Evolutionary conservation across 148 eudicot species (phyloP).

Genomic region (Selenicereus undatus): DNA sequence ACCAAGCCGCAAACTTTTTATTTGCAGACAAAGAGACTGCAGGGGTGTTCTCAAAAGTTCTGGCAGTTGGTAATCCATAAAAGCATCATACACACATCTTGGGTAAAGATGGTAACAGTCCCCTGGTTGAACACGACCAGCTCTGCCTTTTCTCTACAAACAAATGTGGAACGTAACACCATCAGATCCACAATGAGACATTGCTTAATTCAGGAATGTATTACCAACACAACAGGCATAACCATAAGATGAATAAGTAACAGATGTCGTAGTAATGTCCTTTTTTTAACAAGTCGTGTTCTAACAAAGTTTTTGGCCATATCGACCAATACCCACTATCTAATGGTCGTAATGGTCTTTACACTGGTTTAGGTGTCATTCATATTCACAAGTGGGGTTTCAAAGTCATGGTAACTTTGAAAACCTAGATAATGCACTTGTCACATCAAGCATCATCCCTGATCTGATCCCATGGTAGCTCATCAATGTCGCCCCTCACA

Average conservation of each 20-base stretch:
- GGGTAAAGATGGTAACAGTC: conserved; percentile 97
- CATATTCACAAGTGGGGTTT: not conserved
- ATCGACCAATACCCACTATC: not conserved
- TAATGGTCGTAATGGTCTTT: not conserved
- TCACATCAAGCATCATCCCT: no score
- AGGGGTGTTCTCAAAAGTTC: conserved; percentile 97
- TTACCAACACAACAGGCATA: no score
- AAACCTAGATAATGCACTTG: not conserved
- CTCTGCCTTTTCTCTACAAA: conserved; percentile 87
- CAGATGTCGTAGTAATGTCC: not conserved
- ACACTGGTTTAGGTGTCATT: not conserved
- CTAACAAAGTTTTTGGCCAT: not conserved
- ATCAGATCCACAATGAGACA: not conserved
- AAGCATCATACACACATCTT: conserved; percentile 78
- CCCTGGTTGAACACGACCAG: conserved; percentile 98
- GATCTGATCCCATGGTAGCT: no score
- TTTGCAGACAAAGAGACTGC: conserved; percentile 95
- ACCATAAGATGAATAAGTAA: not conserved
- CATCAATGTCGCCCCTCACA: no score
- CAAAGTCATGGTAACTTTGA: not conserved
- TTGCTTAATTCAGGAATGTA: not conserved
- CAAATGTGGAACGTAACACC: conserved; percentile 15
- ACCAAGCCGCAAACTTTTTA: conserved; percentile 84
- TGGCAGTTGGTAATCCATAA: conserved; percentile 92
- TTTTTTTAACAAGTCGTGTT: not conserved